Base-by-base conservation (phyloP, 2,329 filamentous ascomycete genomes). In the Pseudonectria buxi region DNA sequence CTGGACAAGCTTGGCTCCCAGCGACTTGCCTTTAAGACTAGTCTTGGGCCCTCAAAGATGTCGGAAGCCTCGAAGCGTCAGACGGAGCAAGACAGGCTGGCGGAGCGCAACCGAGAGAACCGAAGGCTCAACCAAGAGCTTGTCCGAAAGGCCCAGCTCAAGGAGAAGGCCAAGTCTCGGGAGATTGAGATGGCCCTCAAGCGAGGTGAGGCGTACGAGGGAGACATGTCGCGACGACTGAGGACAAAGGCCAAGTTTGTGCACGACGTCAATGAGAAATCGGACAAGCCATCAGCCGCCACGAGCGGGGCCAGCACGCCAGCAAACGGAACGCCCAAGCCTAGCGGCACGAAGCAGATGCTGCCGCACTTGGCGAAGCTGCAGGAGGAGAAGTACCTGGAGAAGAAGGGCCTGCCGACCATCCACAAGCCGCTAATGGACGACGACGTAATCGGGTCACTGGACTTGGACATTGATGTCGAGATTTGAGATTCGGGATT, bases 381-480 rank as follows among this genome's bases (percentile, higher is more conserved):
- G 45, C 70, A 69, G 54, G 63, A 68, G 44, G 69, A 71, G 60
- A 68, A 68, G 50, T 66, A 67, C 43, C 62, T 62, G 39, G 71
- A 78, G 47, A 77, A 74, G 61, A 78, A 74, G 51, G 74, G 74
- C 10, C 61, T 81, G 41, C 72, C 77, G 3, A 79, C 79, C 10
- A 83, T 87, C 32, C 85, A 90, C 54, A 81, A 85, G 63, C 81
- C 83, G 22, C 75, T 88, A 38, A 83, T 84, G 69, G 89, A 95
- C 43, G 92, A 96, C 55, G 92, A 96, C 55, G 83, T 95, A 37
- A 90, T 96, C 59, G 88, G 83, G 2, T 75, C 80, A 16, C 68
- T 96, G 67, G 92, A 96, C 58, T 65, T 96, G 50, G 90, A 87
- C 18, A 87, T 96, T 57, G 90, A 96, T 50, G 81, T 95, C 51